Conservation (phyloP, 2,329 filamentous ascomycete species). For the Microdochium bolleyi region DNA sequence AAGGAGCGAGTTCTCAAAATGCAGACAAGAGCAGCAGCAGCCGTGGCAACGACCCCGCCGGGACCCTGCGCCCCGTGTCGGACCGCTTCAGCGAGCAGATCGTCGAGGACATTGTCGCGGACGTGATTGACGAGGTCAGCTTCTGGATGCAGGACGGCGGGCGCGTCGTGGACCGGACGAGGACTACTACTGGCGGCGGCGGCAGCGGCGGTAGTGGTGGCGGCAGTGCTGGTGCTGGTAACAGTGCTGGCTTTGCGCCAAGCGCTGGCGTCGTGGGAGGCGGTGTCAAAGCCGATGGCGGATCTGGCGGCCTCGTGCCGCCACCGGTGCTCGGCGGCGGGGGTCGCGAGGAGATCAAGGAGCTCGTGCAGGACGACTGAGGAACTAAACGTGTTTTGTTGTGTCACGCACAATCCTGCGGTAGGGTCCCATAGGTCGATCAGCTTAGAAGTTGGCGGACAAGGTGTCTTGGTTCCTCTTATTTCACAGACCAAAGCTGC, state of each 20-base stretch:
- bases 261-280: background rate
- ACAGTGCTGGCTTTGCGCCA: background rate
- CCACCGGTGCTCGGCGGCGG: constrained; percentile 32
- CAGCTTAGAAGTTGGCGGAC: too few relatives aligned
- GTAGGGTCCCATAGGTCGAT: too few relatives aligned
- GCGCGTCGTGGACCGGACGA: constrained; percentile 35
- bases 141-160: constrained; percentile 69
- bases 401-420: too few relatives aligned
- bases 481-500: too few relatives aligned
- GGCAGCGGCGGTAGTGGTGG: background rate
- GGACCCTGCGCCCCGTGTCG: constrained; percentile 51
- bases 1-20: constrained; percentile 2
- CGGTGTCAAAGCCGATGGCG: constrained; percentile 33
- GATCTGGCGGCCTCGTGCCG: constrained; percentile 24
- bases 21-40: constrained; percentile 4
- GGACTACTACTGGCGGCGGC: background rate
- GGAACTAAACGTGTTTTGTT: too few relatives aligned
- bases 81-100: constrained; percentile 90
- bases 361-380: constrained; percentile 56
- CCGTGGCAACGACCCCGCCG: too few relatives aligned
- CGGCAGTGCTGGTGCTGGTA: background rate
- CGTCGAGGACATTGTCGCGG: constrained; percentile 86
- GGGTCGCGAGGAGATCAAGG: constrained; percentile 51
- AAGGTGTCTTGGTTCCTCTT: too few relatives aligned
- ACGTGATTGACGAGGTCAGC: constrained; percentile 90